Conservation (phyloP, 2,329 filamentous ascomycete genomes). For the Alternaria rosae region DNA sequence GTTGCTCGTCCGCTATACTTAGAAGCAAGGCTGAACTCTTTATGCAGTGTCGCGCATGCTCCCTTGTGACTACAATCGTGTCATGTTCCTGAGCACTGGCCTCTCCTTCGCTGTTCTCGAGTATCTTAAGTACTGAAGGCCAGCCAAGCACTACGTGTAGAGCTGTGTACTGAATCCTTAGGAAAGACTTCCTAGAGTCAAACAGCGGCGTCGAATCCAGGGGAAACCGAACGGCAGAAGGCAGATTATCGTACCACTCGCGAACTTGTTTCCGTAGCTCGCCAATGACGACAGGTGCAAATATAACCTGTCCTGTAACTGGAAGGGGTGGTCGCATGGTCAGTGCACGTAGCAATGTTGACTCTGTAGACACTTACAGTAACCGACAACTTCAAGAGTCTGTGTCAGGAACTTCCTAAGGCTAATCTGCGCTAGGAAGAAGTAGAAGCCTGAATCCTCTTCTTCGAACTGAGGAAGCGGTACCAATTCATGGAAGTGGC, state of each 20-base stretch:
- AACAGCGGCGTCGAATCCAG: constrained; percentile 35
- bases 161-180: constrained; percentile 38
- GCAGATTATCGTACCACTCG: constrained; percentile 40
- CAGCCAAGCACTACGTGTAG: constrained; percentile 39
- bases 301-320: constrained; percentile 32
- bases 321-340: background rate
- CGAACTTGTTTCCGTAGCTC: constrained; percentile 35
- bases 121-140: constrained; percentile 34
- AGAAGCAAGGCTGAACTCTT: constrained; percentile 25
- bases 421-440: constrained; percentile 38
- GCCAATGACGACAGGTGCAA: constrained; percentile 33
- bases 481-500: constrained; percentile 39
- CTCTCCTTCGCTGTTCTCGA: constrained; percentile 28
- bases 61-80: constrained; percentile 21
- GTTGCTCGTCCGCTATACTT: constrained; percentile 33
- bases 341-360: background rate
- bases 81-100: constrained; percentile 18
- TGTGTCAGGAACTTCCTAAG: constrained; percentile 38
- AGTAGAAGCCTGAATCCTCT: constrained; percentile 38
- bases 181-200: constrained; percentile 35
- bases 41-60: constrained; percentile 21
- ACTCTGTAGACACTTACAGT: constrained; percentile 9
- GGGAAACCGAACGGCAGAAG: constrained; percentile 31
- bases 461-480: constrained; percentile 36
- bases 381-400: constrained; percentile 39